phyloP scores from a whole-genome alignment of 148 eudicot genomes.

The Gaultheria prostrata region DNA sequence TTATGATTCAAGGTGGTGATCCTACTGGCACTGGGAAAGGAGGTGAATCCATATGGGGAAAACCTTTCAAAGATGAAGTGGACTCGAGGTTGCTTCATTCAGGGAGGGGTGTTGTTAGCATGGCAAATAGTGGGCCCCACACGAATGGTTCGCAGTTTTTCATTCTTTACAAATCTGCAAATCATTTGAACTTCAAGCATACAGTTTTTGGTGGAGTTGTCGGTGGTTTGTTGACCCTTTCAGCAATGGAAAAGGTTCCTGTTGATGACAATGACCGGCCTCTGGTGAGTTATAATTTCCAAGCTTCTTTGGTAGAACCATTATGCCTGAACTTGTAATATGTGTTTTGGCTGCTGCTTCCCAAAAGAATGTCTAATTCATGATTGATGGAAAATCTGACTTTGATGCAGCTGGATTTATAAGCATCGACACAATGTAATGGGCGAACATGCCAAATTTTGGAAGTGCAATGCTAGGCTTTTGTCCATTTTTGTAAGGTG shows the following conservation, averaged over 20 bases:
- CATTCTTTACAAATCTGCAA: constrained; percentile 91
- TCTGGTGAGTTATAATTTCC: constrained; percentile 51
- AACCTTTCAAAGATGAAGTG: constrained; percentile 89
- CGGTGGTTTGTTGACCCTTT: constrained; percentile 85
- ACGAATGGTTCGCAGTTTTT: constrained; percentile 95
- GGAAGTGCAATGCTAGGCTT: not conserved
- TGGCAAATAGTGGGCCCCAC: constrained; percentile 99
- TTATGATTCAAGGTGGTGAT: constrained; percentile 99
- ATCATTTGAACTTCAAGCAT: constrained; percentile 88
- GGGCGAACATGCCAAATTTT: constrained; percentile 4
- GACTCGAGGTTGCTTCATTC: constrained; percentile 90
- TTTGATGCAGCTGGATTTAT: not conserved
- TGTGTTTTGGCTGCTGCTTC: not conserved
- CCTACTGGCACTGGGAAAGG: constrained; percentile 99
- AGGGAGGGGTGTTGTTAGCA: constrained; percentile 97
- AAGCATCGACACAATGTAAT: not conserved
- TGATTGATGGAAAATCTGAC: constrained; percentile 7
- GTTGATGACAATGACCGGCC: constrained; percentile 93
- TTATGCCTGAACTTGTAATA: not conserved
- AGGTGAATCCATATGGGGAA: constrained; percentile 97
- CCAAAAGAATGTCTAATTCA: not conserved
- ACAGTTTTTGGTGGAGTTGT: constrained; percentile 96
- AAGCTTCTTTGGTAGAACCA: not conserved
- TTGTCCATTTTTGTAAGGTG: not conserved
- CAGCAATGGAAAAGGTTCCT: constrained; percentile 88